These are phyloP conservation scores for Tetrapisispora phaffii DNA, from an alignment of 805 yeast genomes.

Conservation along the genomic window DNA sequence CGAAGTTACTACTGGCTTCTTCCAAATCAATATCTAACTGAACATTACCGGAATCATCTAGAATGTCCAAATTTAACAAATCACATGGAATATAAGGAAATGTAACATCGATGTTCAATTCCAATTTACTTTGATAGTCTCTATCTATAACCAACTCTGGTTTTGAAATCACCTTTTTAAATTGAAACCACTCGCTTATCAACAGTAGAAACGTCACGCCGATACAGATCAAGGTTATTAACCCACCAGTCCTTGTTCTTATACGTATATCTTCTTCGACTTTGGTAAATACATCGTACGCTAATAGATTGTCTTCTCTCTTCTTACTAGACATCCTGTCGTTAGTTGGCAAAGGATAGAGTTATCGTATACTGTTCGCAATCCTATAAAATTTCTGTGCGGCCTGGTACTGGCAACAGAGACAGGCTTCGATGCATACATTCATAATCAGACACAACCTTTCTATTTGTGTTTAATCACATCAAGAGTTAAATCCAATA, in stretches of 20 bases:
- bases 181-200: slow-evolving; percentile 67
- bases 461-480: no score
- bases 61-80: slow-evolving; percentile 65
- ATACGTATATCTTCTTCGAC: slow-evolving; percentile 90
- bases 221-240: slow-evolving; percentile 67
- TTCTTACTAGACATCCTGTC: background rate
- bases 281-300: slow-evolving; percentile 75
- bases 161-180: slow-evolving; percentile 52
- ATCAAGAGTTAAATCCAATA: no score
- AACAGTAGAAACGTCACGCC: slow-evolving; percentile 52
- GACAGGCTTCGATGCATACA: no score
- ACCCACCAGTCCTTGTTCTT: slow-evolving; percentile 82
- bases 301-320: background rate
- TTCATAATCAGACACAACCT: no score
- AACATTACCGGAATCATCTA: slow-evolving; percentile 82
- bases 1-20: slow-evolving; percentile 59
- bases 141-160: slow-evolving; percentile 89
- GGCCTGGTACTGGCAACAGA: no score
- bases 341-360: background rate
- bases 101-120: slow-evolving; percentile 68
- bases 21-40: slow-evolving; percentile 42
- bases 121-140: slow-evolving; percentile 62
- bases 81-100: slow-evolving; percentile 87
- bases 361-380: no score
- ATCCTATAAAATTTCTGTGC: no score